These are phyloP conservation scores for Pinus taeda DNA, from an alignment of 75 land plant genomes.

Conservation along the genomic window DNA sequence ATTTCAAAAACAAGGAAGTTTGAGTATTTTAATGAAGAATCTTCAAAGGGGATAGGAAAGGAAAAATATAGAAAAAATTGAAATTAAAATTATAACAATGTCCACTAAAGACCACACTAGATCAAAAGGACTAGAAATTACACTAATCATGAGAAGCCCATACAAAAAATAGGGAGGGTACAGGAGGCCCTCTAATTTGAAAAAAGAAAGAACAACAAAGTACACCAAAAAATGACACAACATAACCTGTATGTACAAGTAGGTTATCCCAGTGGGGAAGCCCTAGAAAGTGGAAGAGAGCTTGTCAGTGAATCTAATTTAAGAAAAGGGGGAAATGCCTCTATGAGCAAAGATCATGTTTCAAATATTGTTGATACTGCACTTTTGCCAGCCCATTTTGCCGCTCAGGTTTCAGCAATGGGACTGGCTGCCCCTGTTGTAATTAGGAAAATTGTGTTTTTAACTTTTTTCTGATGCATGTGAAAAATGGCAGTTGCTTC, in stretches of 20 bases:
- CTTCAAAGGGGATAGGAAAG: slow-evolving; percentile 15
- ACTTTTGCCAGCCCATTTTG: not conserved
- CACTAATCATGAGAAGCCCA: no score
- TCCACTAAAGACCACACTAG: no score
- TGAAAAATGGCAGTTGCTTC: slow-evolving; percentile 83
- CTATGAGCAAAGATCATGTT: slow-evolving; percentile 12
- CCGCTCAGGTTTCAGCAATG: not conserved
- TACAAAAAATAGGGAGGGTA: no score
- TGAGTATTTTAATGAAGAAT: slow-evolving; percentile 6
- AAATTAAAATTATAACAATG: no score
- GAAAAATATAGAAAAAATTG: slow-evolving; percentile 5
- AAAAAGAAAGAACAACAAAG: no score
- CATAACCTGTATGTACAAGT: no score
- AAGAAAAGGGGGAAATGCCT: slow-evolving; percentile 2
- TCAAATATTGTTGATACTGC: not conserved
- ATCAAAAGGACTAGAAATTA: no score
- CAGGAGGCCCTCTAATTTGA: no score
- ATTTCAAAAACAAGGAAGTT: slow-evolving; percentile 14
- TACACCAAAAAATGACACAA: no score
- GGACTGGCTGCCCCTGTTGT: not conserved
- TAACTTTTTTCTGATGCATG: slow-evolving; percentile 58
- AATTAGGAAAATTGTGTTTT: slow-evolving; percentile 70
- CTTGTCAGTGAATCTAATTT: slow-evolving; percentile 6
- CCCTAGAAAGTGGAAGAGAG: not conserved
- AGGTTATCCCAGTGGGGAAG: no score